A percentile compares a stretch with the other conserved stretches of the same genome.
Conservation (phyloP, 2,329 filamentous ascomycete genomes). For the Aspergillus niger region DNA sequence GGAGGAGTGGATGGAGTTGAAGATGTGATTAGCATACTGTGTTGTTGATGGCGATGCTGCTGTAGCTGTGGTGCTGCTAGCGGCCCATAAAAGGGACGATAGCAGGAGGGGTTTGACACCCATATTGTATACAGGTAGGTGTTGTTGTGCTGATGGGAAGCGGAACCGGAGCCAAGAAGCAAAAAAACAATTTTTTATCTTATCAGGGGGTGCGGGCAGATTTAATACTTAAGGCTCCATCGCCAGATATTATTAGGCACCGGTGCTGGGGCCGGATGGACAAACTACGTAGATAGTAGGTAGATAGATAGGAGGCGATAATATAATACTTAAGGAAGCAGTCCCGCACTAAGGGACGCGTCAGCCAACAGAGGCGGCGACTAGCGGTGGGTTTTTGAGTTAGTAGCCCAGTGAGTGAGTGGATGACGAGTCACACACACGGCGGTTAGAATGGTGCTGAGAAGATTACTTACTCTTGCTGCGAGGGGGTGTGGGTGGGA, state of each 20-base stretch:
- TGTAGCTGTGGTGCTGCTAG: not conserved
- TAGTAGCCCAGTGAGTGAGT: too few relatives aligned
- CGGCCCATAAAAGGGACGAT: not conserved
- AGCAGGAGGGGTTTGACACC: not conserved
- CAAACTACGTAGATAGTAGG: too few relatives aligned
- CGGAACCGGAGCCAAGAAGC: not conserved
- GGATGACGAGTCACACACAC: too few relatives aligned
- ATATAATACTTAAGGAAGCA: too few relatives aligned
- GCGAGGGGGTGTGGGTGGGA: not conserved
- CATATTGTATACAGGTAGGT: not conserved
- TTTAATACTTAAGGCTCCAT: too few relatives aligned
- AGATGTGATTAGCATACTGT: conserved; percentile 64
- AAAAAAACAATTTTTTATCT: too few relatives aligned
- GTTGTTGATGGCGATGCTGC: not conserved
- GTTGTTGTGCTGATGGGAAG: not conserved
- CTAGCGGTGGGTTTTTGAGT: not conserved
- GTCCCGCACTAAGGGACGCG: not conserved
- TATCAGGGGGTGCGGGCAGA: too few relatives aligned
- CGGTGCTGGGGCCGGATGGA: not conserved
- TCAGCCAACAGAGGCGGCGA: not conserved
- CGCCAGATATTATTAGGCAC: not conserved
- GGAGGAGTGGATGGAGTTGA: conserved; percentile 72
- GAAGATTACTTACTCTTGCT: not conserved
- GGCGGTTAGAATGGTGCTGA: not conserved
- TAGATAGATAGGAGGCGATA: too few relatives aligned